Conservation (phyloP, 1,284 basidiomycete genomes). For the Volvariella volvacea region DNA sequence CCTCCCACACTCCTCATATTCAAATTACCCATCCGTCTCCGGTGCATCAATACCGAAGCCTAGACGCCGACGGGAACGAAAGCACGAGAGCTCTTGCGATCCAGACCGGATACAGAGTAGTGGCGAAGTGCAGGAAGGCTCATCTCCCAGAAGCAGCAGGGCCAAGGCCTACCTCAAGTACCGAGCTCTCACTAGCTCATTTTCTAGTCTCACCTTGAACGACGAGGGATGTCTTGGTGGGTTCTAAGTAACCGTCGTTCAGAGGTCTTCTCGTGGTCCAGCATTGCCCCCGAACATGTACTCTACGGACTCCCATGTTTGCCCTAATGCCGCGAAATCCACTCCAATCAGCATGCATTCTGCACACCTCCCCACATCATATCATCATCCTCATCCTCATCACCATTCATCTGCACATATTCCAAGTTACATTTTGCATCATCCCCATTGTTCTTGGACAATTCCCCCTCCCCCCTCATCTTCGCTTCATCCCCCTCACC, state of each 20-base stretch:
- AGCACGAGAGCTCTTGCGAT: slow-evolving; percentile 24
- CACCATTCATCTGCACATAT: background rate
- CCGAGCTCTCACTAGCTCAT: slow-evolving; percentile 11
- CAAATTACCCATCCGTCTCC: background rate
- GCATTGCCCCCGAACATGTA: background rate
- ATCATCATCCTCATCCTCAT: background rate
- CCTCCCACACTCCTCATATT: slow-evolving; percentile 17
- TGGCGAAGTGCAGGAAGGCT: background rate
- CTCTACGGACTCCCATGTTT: background rate
- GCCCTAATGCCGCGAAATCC: background rate
- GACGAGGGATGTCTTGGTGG: slow-evolving; percentile 34
- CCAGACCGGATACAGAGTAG: slow-evolving; percentile 29
- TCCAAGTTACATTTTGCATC: too few relatives aligned
- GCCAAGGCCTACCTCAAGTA: slow-evolving; percentile 2
- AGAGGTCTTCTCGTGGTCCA: background rate
- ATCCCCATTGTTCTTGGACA: too few relatives aligned
- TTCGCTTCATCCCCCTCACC: too few relatives aligned
- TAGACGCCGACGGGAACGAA: slow-evolving; percentile 18
- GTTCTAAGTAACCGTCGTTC: slow-evolving; percentile 18
- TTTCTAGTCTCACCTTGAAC: slow-evolving; percentile 18
- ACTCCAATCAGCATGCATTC: background rate
- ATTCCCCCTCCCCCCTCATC: too few relatives aligned
- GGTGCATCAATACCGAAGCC: slow-evolving; percentile 11
- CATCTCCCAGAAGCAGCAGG: slow-evolving; percentile 7
- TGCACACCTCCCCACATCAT: background rate